These are phyloP conservation scores for Conidiobolus incongruus DNA, from an alignment of 371 early-diverging fungal genomes.

Conservation along the genomic window DNA sequence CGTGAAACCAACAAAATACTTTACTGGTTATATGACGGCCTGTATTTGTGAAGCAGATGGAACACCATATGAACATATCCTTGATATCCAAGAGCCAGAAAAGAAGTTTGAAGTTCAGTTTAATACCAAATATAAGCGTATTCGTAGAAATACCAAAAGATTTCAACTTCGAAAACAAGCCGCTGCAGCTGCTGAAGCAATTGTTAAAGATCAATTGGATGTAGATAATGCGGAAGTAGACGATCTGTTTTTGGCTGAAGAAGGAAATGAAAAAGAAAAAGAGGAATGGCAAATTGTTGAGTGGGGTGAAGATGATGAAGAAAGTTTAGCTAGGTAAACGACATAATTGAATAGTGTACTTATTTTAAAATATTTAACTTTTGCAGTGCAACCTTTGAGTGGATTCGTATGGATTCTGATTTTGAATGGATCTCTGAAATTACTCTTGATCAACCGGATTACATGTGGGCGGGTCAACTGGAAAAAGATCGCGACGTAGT, in stretches of 20 bases:
- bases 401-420: conserved; percentile 93
- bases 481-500: conserved; percentile 85
- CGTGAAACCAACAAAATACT: conserved; percentile 5
- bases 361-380: neutral
- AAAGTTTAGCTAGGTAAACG: conserved; percentile 36
- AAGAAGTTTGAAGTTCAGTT: conserved; percentile 77
- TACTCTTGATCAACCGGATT: conserved; percentile 80
- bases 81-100: conserved; percentile 49
- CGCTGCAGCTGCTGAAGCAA: conserved; percentile 52
- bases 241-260: conserved; percentile 28
- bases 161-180: conserved; percentile 56
- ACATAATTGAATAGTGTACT: neutral
- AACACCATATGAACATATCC: conserved; percentile 77
- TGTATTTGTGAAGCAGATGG: conserved; percentile 87
- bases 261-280: conserved; percentile 38
- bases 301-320: conserved; percentile 64
- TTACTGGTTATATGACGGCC: conserved; percentile 66
- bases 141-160: conserved; percentile 59
- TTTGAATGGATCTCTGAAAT: conserved; percentile 80
- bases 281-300: conserved; percentile 53
- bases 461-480: conserved; percentile 92
- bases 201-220: conserved; percentile 30
- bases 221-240: conserved; percentile 22
- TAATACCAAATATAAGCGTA: conserved; percentile 91
- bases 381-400: conserved; percentile 60